Conservation (phyloP, 371 early-diverging fungal species). For the Mortierella sp. region DNA sequence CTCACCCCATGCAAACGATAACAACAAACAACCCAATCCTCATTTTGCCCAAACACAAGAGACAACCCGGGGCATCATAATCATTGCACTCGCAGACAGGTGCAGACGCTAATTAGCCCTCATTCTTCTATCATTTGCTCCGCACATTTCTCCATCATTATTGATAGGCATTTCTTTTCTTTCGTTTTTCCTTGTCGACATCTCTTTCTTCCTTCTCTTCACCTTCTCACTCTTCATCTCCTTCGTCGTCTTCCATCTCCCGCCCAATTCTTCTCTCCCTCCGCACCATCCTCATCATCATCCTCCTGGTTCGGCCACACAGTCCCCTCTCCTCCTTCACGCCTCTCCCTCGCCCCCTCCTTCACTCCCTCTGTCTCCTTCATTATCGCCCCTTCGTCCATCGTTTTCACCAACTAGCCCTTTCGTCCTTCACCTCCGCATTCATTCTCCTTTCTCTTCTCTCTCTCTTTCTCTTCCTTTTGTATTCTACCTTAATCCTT, state of each 20-base stretch:
- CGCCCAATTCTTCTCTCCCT: background rate
- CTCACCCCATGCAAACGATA: background rate
- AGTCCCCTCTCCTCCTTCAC: background rate
- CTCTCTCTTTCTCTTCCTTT: constrained; percentile 5
- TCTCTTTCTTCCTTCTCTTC: background rate
- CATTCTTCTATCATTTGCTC: background rate
- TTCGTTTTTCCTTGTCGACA: constrained; percentile 10
- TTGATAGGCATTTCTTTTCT: background rate
- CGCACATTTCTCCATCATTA: background rate
- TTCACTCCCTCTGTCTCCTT: constrained; percentile 4
- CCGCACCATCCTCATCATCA: background rate
- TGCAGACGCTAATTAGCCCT: background rate
- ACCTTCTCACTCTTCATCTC: background rate
- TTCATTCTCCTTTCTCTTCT: constrained; percentile 4
- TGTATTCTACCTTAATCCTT: background rate
- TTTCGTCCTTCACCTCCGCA: background rate
- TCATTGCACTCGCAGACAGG: background rate
- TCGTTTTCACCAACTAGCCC: background rate
- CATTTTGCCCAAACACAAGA: background rate
- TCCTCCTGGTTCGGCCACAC: background rate
- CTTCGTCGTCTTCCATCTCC: background rate
- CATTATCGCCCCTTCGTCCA: background rate
- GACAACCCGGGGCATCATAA: background rate
- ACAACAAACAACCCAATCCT: background rate
- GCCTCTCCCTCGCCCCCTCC: background rate